A percentile compares a stretch with the other conserved stretches of the same genome.
phyloP scores from a whole-genome alignment of 2,329 filamentous ascomycete genomes.

The Botrytis fragariae region DNA sequence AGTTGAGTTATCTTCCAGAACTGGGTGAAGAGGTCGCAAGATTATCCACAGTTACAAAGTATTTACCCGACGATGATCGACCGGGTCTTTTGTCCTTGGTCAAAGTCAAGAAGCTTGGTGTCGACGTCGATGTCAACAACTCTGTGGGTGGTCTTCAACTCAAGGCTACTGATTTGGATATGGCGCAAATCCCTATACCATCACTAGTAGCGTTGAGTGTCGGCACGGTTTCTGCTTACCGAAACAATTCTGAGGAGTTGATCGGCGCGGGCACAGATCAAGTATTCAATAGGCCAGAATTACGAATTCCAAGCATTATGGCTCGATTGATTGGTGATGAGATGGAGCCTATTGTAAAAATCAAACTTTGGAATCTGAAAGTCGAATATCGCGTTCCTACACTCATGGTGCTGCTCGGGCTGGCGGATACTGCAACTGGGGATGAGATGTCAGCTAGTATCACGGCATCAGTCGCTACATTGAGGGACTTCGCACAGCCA shows the following conservation, averaged over 20 bases:
- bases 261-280: conserved; percentile 52
- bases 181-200: conserved; percentile 81
- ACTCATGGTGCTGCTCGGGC: conserved; percentile 73
- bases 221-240: conserved; percentile 56
- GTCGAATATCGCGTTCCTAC: conserved; percentile 88
- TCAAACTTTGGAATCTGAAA: conserved; percentile 80
- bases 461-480: conserved; percentile 74
- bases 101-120: conserved; percentile 61
- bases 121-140: conserved; percentile 62
- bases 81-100: conserved; percentile 80
- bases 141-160: conserved; percentile 64
- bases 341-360: conserved; percentile 83
- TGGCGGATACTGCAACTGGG: conserved; percentile 63
- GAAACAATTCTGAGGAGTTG: conserved; percentile 70
- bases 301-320: conserved; percentile 70
- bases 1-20: conserved; percentile 64
- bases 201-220: conserved; percentile 78
- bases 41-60: conserved; percentile 85
- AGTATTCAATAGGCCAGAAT: conserved; percentile 32
- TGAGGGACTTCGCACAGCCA: conserved; percentile 63
- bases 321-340: conserved; percentile 89
- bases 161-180: conserved; percentile 61
- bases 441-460: conserved; percentile 75
- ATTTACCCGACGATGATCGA: conserved; percentile 91
- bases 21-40: conserved; percentile 78